A percentile compares a stretch with the other conserved stretches of the same genome.
Evolutionary conservation across 2,329 filamentous ascomycete genomes (phyloP).

Genomic region (Verticillium alfalfae): DNA sequence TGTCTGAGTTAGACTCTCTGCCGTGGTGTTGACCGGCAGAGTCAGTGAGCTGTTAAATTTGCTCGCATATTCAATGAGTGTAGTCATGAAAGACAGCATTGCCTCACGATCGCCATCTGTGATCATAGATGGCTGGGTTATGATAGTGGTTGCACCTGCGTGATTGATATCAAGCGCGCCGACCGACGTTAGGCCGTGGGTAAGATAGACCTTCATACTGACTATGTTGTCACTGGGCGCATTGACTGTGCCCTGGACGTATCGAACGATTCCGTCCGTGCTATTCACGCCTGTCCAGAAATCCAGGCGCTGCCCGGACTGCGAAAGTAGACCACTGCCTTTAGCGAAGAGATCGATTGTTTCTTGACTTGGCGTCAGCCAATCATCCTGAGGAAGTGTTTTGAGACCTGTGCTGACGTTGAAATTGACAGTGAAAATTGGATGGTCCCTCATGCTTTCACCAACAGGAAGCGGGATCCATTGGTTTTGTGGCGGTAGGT

Average conservation of each 20-base stretch:
- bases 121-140: slow-evolving; percentile 30
- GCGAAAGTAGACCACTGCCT: slow-evolving; percentile 31
- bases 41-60: slow-evolving; percentile 14
- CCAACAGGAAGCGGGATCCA: slow-evolving; percentile 35
- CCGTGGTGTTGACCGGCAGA: slow-evolving; percentile 11
- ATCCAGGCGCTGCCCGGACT: slow-evolving; percentile 39
- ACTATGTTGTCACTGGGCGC: slow-evolving; percentile 33
- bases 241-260: slow-evolving; percentile 40
- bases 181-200: slow-evolving; percentile 41
- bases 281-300: slow-evolving; percentile 39
- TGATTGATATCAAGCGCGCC: slow-evolving; percentile 33
- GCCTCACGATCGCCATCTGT: slow-evolving; percentile 22
- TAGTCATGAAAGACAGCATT: neutral
- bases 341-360: slow-evolving; percentile 24
- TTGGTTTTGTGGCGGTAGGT: slow-evolving; percentile 14
- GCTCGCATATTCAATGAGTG: neutral
- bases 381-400: slow-evolving; percentile 1
- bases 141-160: slow-evolving; percentile 20
- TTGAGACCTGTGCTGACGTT: slow-evolving; percentile 17
- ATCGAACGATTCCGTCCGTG: slow-evolving; percentile 29
- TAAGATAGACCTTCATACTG: slow-evolving; percentile 44
- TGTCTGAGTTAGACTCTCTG: slow-evolving; percentile 16
- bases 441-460: slow-evolving; percentile 27
- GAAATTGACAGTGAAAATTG: slow-evolving; percentile 19
- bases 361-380: slow-evolving; percentile 16